Evolutionary conservation across 352 stramenopile species (phyloP).

Genomic region (Salisapilia sapeloensis): DNA sequence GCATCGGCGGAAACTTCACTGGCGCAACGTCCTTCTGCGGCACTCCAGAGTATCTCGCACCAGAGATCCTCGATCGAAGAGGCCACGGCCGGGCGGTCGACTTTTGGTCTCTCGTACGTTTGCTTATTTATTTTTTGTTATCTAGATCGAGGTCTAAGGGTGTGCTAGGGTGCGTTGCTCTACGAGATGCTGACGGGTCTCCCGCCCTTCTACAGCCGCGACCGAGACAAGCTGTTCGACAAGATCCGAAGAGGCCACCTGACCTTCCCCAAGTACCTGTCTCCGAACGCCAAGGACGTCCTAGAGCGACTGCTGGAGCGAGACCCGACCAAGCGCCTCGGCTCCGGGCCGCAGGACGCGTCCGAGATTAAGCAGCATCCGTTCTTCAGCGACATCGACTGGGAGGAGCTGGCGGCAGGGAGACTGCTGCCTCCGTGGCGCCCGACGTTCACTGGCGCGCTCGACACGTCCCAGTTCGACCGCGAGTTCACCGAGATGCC

Average conservation of each 20-base stretch:
- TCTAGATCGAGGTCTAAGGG: conserved; percentile 6
- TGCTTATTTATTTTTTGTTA: background rate
- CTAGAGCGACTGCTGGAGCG: conserved; percentile 87
- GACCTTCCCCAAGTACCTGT: conserved; percentile 91
- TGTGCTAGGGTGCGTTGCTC: conserved; percentile 74
- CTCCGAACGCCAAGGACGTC: conserved; percentile 62
- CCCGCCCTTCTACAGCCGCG: conserved; percentile 88
- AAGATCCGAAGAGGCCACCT: conserved; percentile 94
- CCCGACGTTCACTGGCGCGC: conserved; percentile 81
- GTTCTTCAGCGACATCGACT: conserved; percentile 71
- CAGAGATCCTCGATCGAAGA: conserved; percentile 94
- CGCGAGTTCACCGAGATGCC: conserved; percentile 95
- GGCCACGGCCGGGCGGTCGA: conserved; percentile 95
- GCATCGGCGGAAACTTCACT: conserved; percentile 81
- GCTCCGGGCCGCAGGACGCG: conserved; percentile 70
- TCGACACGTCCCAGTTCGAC: conserved; percentile 98
- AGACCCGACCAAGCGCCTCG: conserved; percentile 87
- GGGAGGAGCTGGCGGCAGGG: conserved; percentile 33
- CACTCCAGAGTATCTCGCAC: conserved; percentile 97
- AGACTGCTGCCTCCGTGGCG: conserved; percentile 82
- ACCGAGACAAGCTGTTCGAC: conserved; percentile 94
- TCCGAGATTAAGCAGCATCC: conserved; percentile 70
- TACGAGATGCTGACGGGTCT: conserved; percentile 74
- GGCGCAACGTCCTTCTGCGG: conserved; percentile 96
- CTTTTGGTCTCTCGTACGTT: conserved; percentile 96